Base-by-base conservation (phyloP, 2,329 filamentous ascomycete species). In the Ramularia collo-cygni region DNA sequence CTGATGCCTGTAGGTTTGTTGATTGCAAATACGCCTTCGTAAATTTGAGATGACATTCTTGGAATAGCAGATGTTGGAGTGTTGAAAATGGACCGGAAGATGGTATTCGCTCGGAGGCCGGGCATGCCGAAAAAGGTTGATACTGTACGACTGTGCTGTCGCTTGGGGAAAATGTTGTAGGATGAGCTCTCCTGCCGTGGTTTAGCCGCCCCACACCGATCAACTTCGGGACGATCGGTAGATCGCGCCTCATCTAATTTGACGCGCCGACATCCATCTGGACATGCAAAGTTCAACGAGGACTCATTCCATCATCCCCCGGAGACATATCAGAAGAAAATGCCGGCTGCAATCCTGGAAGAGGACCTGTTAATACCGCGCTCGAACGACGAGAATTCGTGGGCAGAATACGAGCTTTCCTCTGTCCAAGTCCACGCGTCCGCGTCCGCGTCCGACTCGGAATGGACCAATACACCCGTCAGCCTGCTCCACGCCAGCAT, bases 1-100 rank as follows among this genome's bases (percentile, higher is more conserved):
- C 83, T 87, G 56, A 90, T 77, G 56, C 81, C 84, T 56, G 81
- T 72, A 18, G 92, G 92, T 67, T 98, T 98, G 69, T 95, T 87
- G 64, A 98, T 83, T 63, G 86, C 90, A 54, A 81, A 76, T 45
- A 79, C 70, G 51, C 79, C 79, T 60, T 83, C 78, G 40, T 78
- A 45, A 24, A 55, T 47, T 12, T 50, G 47, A 19, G 39, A 38
- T 32, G 49, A 40, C 46, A 49, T 49, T 17, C 37, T 42, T 32
- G 43, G 27, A 6, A 35, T 17, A 8, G 33, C 34, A 9, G n/a
- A n/a, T n/a, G 35, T 33, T 19, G 34, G 17, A 16, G n/a, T 2
- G 32, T 33, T 28, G 38, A 48, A 44, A 21, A 51, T 29, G 24
- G 39, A 46, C 29, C 40, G 54, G 47, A 47, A 57, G 36, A 53